Evolutionary conservation across 306 rosid species (phyloP).

Genomic region (Macrotyloma uniflorum): DNA sequence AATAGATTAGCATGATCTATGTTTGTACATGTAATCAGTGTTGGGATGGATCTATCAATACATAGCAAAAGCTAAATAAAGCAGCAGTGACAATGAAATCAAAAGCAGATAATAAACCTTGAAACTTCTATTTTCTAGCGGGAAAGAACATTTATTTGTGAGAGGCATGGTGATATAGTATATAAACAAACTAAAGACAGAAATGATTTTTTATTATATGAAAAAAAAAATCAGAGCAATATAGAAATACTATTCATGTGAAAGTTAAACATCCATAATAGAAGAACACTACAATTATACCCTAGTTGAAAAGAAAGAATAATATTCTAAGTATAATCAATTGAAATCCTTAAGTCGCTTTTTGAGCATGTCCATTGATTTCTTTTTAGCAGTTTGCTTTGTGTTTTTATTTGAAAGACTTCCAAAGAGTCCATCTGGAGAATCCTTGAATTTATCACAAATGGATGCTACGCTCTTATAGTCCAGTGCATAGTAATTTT

Average conservation of each 20-base stretch:
- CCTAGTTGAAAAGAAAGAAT: conserved; percentile 46
- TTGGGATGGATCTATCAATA: background rate
- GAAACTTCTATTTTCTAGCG: background rate
- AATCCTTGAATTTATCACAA: conserved; percentile 85
- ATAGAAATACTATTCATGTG: conserved; percentile 1
- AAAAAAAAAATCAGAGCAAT: conserved; percentile 13
- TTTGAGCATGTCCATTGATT: conserved; percentile 85
- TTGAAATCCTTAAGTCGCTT: conserved; percentile 87
- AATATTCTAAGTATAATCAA: conserved; percentile 41
- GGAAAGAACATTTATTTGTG: background rate
- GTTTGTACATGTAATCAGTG: background rate
- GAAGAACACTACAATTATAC: conserved; percentile 13
- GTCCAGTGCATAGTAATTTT: conserved; percentile 77
- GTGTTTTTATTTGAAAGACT: conserved; percentile 76
- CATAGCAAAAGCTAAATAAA: conserved; percentile 6
- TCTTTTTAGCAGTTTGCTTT: conserved; percentile 85
- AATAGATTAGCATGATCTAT: conserved; percentile 4
- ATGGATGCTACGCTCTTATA: conserved; percentile 75
- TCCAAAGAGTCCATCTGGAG: conserved; percentile 85
- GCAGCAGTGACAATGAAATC: background rate
- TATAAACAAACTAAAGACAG: background rate
- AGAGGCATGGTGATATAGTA: background rate
- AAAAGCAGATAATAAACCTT: conserved; percentile 2
- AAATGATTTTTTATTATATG: conserved; percentile 15
- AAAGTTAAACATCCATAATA: conserved; percentile 21